Evolutionary conservation across 2,329 filamentous ascomycete genomes (phyloP), one percentile per base, ranked within the genome.

Genomic region (Ceratocystis lukuohia): DNA sequence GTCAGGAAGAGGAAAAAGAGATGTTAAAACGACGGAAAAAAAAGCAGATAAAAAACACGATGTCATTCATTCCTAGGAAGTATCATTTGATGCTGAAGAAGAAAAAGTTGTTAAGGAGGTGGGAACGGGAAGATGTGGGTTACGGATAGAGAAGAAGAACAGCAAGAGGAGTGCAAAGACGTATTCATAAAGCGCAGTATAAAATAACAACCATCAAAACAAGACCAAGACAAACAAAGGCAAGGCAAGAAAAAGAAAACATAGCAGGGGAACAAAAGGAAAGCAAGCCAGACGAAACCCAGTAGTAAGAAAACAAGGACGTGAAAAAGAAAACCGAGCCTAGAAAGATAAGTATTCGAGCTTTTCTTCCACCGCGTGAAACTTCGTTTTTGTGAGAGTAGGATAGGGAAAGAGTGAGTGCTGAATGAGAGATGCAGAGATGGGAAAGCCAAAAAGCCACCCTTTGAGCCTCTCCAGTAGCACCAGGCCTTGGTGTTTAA

Each of bases 401-500:
- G 45, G 17, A 48, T 2, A 12, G 2, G n/a, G 15, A 48, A 8
- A n/a, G 45, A 48, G 45, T 48, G n/a, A 5, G n/a, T 17, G 45
- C 45, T 48, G 15, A 20, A 37, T 37, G 33, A 10, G 33, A 37
- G 33, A 12, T 10, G 1, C 33, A 37, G 33, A 37, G 33, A 37
- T 10, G 33, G 1, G 8, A 37, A 37, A 37, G 33, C 33, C 33
- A 37, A 10, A 10, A 37, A 37, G 33, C 7, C 33, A 10, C 8
- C 33, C 33, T 3, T 10, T 37, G 33, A 8, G 33, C 8, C 33
- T 37, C 33, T 37, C 33, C 33, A 10, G 33, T 10, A 37, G 33
- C 33, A 37, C 33, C 33, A 37, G 33, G 33, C 8, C 33, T 10
- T 3, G 33, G 8, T 48, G 65, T 69, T 80, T 81, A 89, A 75